Base-by-base conservation (phyloP, 2,329 filamentous ascomycete species). In the Fusarium clavum region DNA sequence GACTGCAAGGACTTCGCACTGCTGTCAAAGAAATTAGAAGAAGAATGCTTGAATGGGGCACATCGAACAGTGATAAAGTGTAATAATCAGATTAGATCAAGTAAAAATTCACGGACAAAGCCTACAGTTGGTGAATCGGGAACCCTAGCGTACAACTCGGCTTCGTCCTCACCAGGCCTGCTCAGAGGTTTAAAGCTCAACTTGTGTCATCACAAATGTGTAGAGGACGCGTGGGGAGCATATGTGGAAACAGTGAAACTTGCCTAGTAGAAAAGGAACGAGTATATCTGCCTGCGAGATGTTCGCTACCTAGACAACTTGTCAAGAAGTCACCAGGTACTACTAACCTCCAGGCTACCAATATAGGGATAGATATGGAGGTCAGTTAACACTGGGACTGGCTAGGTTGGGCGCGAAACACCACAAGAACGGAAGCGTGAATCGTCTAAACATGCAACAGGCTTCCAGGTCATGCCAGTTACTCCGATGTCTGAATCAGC, bases 31-130 rank as follows among this genome's bases (percentile, higher is more conserved):
- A 81, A 51, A 79, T 83, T 74, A 81, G 79, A 77, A 75, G 69
- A 44, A 74, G 77, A 46, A 71, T 75, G 52, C 57, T 67, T 32
- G 61, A 69, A 57, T 65, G 68, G 58, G 61, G 56, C 30, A 62
- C 57, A 45, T 46, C 57, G 46, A 72, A 66, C 27, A 61, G 53
- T 29, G 55, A 66, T 44, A 62, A 68, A 57, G 54, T 60, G 47
- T 74, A 66, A 56, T 78, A 81, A 77, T 89, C 86, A 88, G 86
- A 89, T 89, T 88, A 89, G 87, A 88, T 89, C 87, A 89, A 89
- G 87, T 88, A 82, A 84, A 81, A 64, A 73, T 65, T 81, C 79
- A 81, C 74, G 65, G 78, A 76, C 70, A 64, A 67, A 71, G 64
- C 74, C 64, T 38, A 49, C 53, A 44, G 40, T 64, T 51, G 61